Evolutionary conservation across 2,329 filamentous ascomycete species (phyloP), one percentile per base, ranked within the genome.

Genomic region (Waltergamsia citrina): DNA sequence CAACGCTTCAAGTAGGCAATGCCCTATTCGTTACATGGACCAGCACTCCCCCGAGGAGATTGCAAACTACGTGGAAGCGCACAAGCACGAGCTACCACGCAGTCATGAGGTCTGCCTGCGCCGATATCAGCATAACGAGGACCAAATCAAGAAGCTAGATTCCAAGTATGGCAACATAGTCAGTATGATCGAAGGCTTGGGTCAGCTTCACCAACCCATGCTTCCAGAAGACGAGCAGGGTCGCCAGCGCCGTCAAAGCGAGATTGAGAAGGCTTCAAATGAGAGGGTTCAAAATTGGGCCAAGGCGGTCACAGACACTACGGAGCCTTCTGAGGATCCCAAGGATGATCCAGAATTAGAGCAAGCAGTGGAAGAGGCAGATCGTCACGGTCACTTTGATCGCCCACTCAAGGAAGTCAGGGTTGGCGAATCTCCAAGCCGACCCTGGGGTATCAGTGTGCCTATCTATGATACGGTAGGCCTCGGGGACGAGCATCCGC

Each of bases 31-130:
- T 31, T 95, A 83, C 60, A 67, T 95, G 51, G 82, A 95, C 56
- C 81, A 94, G 54, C 88, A 94, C 52, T 87, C 86, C 3, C 85
- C 90, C 3, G 85, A 94, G 61, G 88, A 95, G 52, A 81, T 96
- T 41, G 90, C 90, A 11, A 77, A 83, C 49, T 96, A 94, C 55
- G 86, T 96, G 50, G 85, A 95, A 55, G 87, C 80, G 34, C 88
- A 95, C 63, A 95, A 95, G 56, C 88, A 96, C 58, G 84, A 94
- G 56, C 74, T 96, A 35, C 90, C 90, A 8, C 77, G 90, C 47
- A 95, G 87, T 53, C 90, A 96, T 58, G 86, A 93, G 53, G 75
- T 95, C 29, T 96, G 90, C 56, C 78, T 96, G 40, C 80, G 84
- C 50, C 76, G 88, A 37, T 94, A 94, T 53, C 85, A 94, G 59